Conservation (phyloP, 257 asterid genomes). For the Craterostigma plantagineum region DNA sequence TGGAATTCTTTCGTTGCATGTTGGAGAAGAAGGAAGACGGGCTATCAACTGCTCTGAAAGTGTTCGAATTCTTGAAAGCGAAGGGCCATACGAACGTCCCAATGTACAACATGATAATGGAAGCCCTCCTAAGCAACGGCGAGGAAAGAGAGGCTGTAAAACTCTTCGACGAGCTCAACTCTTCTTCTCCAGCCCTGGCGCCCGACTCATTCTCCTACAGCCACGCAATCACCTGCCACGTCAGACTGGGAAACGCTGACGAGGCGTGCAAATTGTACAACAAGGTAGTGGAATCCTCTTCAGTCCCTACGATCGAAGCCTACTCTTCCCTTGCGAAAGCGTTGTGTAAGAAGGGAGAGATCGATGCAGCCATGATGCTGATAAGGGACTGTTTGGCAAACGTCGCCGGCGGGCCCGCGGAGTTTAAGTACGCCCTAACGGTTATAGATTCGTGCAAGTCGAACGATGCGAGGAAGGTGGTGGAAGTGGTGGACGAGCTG, state of each 20-base stretch:
- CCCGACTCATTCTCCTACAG: slow-evolving; percentile 50
- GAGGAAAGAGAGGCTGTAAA: slow-evolving; percentile 44
- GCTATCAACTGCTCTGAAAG: slow-evolving; percentile 33
- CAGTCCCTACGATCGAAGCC: slow-evolving; percentile 46
- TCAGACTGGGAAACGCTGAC: slow-evolving; percentile 31
- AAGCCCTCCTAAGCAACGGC: slow-evolving; percentile 40
- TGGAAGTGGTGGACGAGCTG: slow-evolving; percentile 61
- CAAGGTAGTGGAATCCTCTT: slow-evolving; percentile 36
- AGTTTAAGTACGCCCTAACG: slow-evolving; percentile 60
- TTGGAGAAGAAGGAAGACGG: slow-evolving; percentile 19
- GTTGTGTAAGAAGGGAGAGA: slow-evolving; percentile 46
- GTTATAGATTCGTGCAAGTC: slow-evolving; percentile 56
- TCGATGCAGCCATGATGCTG: slow-evolving; percentile 64
- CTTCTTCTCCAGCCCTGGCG: slow-evolving; percentile 6
- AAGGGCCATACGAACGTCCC: slow-evolving; percentile 22
- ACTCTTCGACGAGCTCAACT: slow-evolving; percentile 42
- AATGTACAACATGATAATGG: slow-evolving; percentile 55
- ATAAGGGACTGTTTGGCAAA: slow-evolving; percentile 66
- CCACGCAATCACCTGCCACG: slow-evolving; percentile 39
- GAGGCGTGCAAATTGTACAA: slow-evolving; percentile 69
- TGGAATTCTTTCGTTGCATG: slow-evolving; percentile 39
- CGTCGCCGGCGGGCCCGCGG: slow-evolving; percentile 49
- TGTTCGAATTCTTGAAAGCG: slow-evolving; percentile 40
- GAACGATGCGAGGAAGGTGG: slow-evolving; percentile 44
- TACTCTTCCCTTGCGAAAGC: slow-evolving; percentile 49